Evolutionary conservation across 140 eudicot genomes (phyloP).

Genomic region (Oenanthe javanica): DNA sequence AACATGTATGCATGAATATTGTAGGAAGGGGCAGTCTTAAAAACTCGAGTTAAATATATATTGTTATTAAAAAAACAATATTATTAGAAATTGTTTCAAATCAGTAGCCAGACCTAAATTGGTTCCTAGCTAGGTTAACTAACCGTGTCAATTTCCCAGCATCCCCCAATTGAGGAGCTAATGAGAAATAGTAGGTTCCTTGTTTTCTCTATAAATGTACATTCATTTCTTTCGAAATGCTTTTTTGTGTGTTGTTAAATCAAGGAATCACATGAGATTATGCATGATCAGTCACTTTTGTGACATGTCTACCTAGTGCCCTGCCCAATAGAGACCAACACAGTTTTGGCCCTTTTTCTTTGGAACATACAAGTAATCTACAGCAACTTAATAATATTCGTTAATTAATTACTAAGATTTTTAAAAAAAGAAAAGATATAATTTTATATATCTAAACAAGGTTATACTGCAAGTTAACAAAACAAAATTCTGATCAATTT

Average conservation of each 20-base stretch:
- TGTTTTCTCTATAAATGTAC: conserved; percentile 1
- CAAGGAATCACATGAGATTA: not conserved
- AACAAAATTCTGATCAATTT: no score
- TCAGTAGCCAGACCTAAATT: not conserved
- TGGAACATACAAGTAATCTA: not conserved
- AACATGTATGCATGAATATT: not conserved
- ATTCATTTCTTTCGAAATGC: not conserved
- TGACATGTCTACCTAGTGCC: not conserved
- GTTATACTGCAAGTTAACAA: no score
- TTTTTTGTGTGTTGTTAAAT: conserved; percentile 3
- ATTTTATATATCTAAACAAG: no score
- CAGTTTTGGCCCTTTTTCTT: not conserved
- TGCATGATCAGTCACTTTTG: not conserved
- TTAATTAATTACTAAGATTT: no score
- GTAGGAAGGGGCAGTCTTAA: not conserved
- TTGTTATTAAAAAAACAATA: not conserved
- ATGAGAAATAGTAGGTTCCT: not conserved
- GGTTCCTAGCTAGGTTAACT: not conserved
- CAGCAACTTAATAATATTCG: no score
- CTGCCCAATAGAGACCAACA: conserved; percentile 3
- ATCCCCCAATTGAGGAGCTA: not conserved
- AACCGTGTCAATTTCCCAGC: not conserved
- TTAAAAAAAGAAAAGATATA: no score
- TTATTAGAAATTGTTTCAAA: not conserved
- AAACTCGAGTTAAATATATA: no score